Evolutionary conservation across 495 filamentous ascomycete genomes (phyloP), one percentile per base, ranked within the genome.

Genomic region (Tuber melanosporum): DNA sequence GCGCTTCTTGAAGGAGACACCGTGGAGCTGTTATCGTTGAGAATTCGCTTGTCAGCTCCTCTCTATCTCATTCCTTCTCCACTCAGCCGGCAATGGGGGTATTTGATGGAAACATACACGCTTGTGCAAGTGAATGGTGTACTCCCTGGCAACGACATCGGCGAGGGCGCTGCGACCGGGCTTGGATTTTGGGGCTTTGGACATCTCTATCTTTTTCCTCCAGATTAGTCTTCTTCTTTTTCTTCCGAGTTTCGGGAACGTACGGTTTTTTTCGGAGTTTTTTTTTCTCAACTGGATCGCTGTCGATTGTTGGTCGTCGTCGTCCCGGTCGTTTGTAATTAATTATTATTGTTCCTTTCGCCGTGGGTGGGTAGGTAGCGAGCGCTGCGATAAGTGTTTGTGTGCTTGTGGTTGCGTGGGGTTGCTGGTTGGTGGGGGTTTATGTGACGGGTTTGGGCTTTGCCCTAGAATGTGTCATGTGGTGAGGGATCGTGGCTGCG

Each of bases 81-180:
- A 69, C 62, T 74, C 73, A 83, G 77, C 70, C 52, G 71, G 71
- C 19, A 71, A 45, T 46, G 66, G 72, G 45, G 10, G 45, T 19
- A 26, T 75, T 79, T 83, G 86, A 71, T 57, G 71, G 42, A 84
- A 86, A 93, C 93, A 86, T 96, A 98, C 95, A 87, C 94, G 91
- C 91, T 97, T 98, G 92, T 99, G 95, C 80, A 99, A 88, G 90
- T 99, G 95, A 89, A 99, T 99, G 86, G 95, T 99, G 91, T 98
- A 99, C 89, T 99, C 96, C 89, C 95, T 94, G 77, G 95, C 91
- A 85, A 99, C 95, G 84, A 98, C 96, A 87, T 98, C 94, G 85
- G 92, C 91, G 86, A 98, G 97, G 87, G 95, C 95, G 85, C 94
- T 97, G 85, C 94, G 92, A 83, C 85, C 84, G 83, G 87, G 88